Evolutionary conservation across 768 basidiomycete genomes (phyloP).

Genomic region (Calocybe gangraenosa): DNA sequence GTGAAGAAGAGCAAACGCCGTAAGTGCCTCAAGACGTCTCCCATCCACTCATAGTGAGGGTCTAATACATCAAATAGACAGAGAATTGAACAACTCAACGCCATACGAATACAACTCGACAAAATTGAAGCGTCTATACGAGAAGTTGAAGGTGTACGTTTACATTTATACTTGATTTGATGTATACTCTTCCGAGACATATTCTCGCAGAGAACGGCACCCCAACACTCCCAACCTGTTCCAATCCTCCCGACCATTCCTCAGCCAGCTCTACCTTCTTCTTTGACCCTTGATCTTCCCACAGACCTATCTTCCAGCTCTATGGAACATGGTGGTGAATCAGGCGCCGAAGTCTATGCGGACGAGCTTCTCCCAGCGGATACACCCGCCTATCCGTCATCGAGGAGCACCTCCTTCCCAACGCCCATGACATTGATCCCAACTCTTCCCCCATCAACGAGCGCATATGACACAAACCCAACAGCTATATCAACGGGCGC

Average conservation of each 20-base stretch:
- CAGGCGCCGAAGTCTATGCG: conserved; percentile 16
- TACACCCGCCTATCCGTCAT: conserved; percentile 16
- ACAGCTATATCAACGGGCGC: conserved; percentile 20
- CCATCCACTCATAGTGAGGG: not conserved
- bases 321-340: not conserved
- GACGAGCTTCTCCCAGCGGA: conserved; percentile 40
- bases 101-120: conserved; percentile 47
- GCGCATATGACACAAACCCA: conserved; percentile 10
- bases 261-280: conserved; percentile 26
- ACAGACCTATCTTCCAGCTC: not conserved
- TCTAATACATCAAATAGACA: conserved; percentile 26
- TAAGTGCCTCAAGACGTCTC: conserved; percentile 22
- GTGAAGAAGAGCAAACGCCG: conserved; percentile 40
- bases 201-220: conserved; percentile 34
- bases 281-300: conserved; percentile 20
- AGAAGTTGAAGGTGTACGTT: conserved; percentile 48
- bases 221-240: conserved; percentile 33
- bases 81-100: conserved; percentile 39
- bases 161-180: not conserved
- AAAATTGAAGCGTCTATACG: conserved; percentile 49
- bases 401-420: conserved; percentile 17
- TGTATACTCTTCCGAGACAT: not conserved
- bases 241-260: conserved; percentile 55
- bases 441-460: conserved; percentile 24
- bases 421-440: conserved; percentile 27